Conservation (phyloP, 2,329 filamentous ascomycete species). For the Fusarium anguioides region DNA sequence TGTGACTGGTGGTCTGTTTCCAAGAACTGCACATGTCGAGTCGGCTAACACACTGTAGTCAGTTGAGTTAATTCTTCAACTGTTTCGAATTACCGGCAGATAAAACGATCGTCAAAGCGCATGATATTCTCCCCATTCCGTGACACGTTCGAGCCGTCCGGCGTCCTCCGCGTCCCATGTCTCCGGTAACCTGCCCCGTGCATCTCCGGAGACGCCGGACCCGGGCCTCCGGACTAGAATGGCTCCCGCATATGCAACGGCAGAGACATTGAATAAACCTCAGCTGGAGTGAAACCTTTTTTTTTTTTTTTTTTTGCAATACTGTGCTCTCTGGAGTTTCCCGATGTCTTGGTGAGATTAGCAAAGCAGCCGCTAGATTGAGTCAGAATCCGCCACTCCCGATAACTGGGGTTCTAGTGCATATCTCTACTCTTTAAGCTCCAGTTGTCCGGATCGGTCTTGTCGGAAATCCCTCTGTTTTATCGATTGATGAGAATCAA, state of each 20-base stretch:
- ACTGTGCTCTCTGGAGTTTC: slow-evolving; percentile 17
- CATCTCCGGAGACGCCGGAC: slow-evolving; percentile 36
- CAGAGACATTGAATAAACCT: background rate
- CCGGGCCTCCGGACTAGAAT: slow-evolving; percentile 28
- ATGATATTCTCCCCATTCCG: slow-evolving; percentile 29
- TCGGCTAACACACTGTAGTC: slow-evolving; percentile 2
- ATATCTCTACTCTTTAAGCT: slow-evolving; percentile 1
- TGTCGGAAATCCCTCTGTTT: background rate
- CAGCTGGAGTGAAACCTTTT: background rate
- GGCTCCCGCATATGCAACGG: slow-evolving; percentile 13
- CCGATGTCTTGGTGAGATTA: slow-evolving; percentile 20
- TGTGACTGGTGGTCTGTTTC: slow-evolving; percentile 24
- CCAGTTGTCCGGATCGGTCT: background rate
- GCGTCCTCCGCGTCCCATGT: slow-evolving; percentile 27
- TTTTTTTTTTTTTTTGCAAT: background rate
- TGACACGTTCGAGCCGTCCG: slow-evolving; percentile 30
- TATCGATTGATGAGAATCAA: background rate
- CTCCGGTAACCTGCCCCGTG: slow-evolving; percentile 29
- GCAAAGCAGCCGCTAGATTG: slow-evolving; percentile 24
- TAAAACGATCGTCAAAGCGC: slow-evolving; percentile 4
- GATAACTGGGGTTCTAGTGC: slow-evolving; percentile 27
- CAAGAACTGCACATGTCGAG: slow-evolving; percentile 1
- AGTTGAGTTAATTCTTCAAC: background rate
- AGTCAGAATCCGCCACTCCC: slow-evolving; percentile 35
- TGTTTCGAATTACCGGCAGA: slow-evolving; percentile 1